phyloP scores from a whole-genome alignment of 345 rosid species.

The Odontarrhena argentea region DNA sequence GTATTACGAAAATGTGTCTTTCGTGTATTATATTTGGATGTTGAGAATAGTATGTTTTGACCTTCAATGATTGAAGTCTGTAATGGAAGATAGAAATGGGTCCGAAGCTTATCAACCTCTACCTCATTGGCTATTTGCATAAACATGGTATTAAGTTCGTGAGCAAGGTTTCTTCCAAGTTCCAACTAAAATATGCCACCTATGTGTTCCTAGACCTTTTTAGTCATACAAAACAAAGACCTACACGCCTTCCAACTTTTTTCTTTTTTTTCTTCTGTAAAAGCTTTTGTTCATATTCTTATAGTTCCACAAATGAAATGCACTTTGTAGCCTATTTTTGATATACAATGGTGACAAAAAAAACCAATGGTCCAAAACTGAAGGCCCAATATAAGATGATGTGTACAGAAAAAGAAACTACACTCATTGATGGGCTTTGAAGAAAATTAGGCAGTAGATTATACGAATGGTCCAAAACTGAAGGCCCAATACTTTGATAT shows the following conservation, averaged over 20 bases:
- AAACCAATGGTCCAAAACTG: too few species aligned
- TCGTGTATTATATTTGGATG: neutral
- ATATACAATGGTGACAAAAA: too few species aligned
- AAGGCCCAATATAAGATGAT: too few species aligned
- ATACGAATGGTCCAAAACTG: neutral
- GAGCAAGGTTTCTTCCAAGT: neutral
- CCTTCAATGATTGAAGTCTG: neutral
- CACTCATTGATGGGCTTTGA: neutral
- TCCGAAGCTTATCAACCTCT: neutral
- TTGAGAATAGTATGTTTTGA: neutral
- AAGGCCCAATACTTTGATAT: neutral
- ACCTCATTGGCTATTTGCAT: neutral
- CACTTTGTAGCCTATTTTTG: too few species aligned
- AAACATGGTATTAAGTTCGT: neutral
- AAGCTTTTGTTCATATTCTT: too few species aligned
- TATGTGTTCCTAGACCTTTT: neutral
- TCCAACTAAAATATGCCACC: neutral
- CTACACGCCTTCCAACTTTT: too few species aligned
- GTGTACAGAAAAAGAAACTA: too few species aligned
- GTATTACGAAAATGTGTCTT: conserved; percentile 13
- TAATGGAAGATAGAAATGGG: neutral
- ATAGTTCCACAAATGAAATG: too few species aligned
- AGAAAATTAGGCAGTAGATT: too few species aligned
- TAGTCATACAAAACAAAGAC: neutral
- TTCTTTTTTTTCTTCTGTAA: too few species aligned